Base-by-base conservation (phyloP, 169 alveolate genomes). In the Plasmodium reichenowi region DNA sequence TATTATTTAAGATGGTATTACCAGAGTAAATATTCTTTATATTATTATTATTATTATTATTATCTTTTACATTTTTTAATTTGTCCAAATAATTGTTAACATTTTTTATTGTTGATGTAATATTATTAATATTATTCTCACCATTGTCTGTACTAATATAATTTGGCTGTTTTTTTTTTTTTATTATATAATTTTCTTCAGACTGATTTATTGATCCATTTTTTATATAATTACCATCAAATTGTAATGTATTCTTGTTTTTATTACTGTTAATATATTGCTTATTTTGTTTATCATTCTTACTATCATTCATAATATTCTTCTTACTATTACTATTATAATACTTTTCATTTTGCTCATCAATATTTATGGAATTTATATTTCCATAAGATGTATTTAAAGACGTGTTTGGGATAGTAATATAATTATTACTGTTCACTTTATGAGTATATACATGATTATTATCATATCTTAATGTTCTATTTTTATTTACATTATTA, bases 281-380 rank as follows among this genome's bases (percentile, higher is more conserved):
- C 20, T 15, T 1, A 15, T 38, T 43, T 9, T 24, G 29, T 54
- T 56, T 60, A 26, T 48, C 54, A 48, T 48, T 20, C 48, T 17
- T 64, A 48, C 24, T 71, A 48, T 71, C 13, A 8, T 66, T 32
- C 3, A n/a, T n/a, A 6, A 66, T 29, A 26, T 66, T 66, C 47
- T 5, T 10, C 3, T 38, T 66, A n/a, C 12, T 38, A 20, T n/a
- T n/a, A 0, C 74, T 12, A 9, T 38, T 24, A 17, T 8, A 32
- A 8, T 29, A 4, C 56, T n/a, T 32, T 66, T 38, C 15, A 38
- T n/a, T 20, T 38, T 66, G 8, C 13, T 29, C 74, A 66, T 7
- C 6, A 9, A 32, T 38, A 6, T 66, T 10, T n/a, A 66, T 9
- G 1, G 56, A n/a, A 38, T 66, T 38, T 9, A 66, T 66, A 66